Base-by-base conservation (phyloP, 1,284 basidiomycete genomes). In the Rhodotorula sp. region DNA sequence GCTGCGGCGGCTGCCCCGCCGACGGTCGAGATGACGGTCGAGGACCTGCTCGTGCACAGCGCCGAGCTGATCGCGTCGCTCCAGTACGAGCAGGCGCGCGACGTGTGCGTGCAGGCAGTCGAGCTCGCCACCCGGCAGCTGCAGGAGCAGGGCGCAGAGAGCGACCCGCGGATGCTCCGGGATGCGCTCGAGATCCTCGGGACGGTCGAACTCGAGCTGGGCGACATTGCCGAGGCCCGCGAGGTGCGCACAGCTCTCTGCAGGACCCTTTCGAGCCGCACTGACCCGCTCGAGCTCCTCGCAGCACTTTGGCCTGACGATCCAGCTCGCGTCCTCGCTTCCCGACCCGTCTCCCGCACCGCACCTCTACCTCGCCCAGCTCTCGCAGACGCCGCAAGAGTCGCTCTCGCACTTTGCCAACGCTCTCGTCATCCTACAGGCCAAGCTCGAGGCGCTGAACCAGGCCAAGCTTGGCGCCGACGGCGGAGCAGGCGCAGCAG, bases 321-420 rank as follows among this genome's bases (percentile, higher is more conserved):
- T 60, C 85, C 88, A 71, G 85, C 89, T 79, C 82, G 86, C 86
- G 78, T 85, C 88, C 21, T 85, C 87, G 48, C 80, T 83, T 42
- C 82, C 85, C 42, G 86, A 90, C n/a, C 90, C 91, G 0, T 87
- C 91, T 7, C 91, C 91, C 41, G 91, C 91, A 10, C 76, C 77
- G 42, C 88, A 95, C 82, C 85, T 97, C 1, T 96, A 97, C 81
- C 89, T 97, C 45, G 94, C 93, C 0, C 94, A 97, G 80, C 85
- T 93, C 25, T 88, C 87, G 52, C 87, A 88, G 13, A 89, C 93
- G 59, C 91, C 93, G 2, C 86, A 88, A 70, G 82, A 86, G 64
- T 91, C 93, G 3, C 82, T 97, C n/a, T 82, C 86, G 25, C 88
- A 94, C 80, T 97, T 93, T 80, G 87, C 90, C 77, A 85, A 88